Conservation (phyloP, 306 rosid genomes). For the Trifolium pratense region DNA sequence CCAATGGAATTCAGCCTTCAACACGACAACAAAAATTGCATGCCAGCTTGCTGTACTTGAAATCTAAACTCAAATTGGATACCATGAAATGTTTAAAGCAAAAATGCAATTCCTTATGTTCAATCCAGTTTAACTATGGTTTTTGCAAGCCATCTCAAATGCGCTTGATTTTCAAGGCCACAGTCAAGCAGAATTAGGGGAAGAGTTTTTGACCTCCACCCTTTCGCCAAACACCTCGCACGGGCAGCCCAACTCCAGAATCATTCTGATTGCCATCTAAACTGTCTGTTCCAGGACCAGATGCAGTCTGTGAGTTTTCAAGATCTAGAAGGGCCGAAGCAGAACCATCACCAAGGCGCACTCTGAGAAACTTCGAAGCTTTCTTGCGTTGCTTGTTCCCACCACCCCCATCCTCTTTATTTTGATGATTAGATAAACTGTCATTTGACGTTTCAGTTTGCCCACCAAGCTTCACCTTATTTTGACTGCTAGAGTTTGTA, state of each 20-base stretch:
- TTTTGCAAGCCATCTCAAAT: constrained; percentile 23
- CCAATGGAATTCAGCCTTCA: constrained; percentile 30
- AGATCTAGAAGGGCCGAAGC: constrained; percentile 57
- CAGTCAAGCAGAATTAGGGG: constrained; percentile 28
- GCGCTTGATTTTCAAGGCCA: constrained; percentile 28
- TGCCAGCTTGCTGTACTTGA: constrained; percentile 38
- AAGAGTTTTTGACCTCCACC: constrained; percentile 73
- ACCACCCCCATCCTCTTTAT: constrained; percentile 60
- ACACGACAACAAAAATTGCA: constrained; percentile 24
- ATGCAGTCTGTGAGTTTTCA: constrained; percentile 37
- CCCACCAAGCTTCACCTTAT: constrained; percentile 44
- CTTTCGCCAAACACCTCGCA: constrained; percentile 84
- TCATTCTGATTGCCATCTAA: constrained; percentile 46
- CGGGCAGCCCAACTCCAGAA: constrained; percentile 69
- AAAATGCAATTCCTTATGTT: constrained; percentile 17
- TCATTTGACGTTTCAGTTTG: constrained; percentile 50
- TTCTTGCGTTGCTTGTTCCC: constrained; percentile 86
- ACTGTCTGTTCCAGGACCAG: constrained; percentile 45
- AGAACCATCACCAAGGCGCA: constrained; percentile 82
- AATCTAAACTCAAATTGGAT: constrained; percentile 42
- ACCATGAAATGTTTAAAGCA: constrained; percentile 21
- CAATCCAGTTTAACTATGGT: constrained; percentile 25
- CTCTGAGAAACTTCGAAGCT: constrained; percentile 73
- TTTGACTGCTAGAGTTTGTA: constrained; percentile 48
- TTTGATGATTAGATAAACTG: constrained; percentile 54